Base-by-base conservation (phyloP, 139 green algal genomes). In the Coelastrella sp. region DNA sequence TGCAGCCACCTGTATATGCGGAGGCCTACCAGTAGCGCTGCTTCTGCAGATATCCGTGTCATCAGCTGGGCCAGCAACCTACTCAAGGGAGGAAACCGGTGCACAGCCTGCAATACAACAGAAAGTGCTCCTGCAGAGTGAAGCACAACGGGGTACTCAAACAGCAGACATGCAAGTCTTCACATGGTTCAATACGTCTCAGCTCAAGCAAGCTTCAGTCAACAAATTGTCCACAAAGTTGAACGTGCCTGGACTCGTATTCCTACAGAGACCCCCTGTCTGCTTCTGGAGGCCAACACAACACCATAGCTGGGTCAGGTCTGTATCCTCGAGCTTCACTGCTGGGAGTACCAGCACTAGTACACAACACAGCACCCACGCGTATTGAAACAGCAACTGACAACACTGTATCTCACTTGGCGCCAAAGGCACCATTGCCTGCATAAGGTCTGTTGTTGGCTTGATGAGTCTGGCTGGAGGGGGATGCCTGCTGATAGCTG, bases 401-500 rank as follows among this genome's bases (percentile, higher is more conserved):
- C n/a, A n/a, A n/a, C n/a, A n/a, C n/a, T n/a, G n/a, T n/a, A n/a
- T 19, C 38, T 21, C 35, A 72, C 59, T 25, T 73, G 51, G 72
- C 50, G 83, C 43, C 62, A 88, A 45, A 3, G 84, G 83, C 5
- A 69, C 90, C 40, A 96, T n/a, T 1, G 64, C 75, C 2, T 83
- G 7, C 40, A 96, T 64, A 48, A 94, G 92, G 40, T 95, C 88
- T 0, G 62, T 92, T 4, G 90, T 87, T 17, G 93, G 93, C 1
- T 77, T 21, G 5, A 90, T 37, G 41, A 96, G 84, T 23, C 32
- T 53, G 1, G 90, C 40, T 40, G 88, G 67, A 5, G 81, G 35
- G 40, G 59, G 64, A 7, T 73, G 17, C 2, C 38, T n/a, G 32
- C 71, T 57, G 21, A 87, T 13, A 19, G 41, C 73, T 13, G 48